Evolutionary conservation across 306 rosid genomes (phyloP), one percentile per base, ranked within the genome.

Genomic region (Clitoria ternatea): DNA sequence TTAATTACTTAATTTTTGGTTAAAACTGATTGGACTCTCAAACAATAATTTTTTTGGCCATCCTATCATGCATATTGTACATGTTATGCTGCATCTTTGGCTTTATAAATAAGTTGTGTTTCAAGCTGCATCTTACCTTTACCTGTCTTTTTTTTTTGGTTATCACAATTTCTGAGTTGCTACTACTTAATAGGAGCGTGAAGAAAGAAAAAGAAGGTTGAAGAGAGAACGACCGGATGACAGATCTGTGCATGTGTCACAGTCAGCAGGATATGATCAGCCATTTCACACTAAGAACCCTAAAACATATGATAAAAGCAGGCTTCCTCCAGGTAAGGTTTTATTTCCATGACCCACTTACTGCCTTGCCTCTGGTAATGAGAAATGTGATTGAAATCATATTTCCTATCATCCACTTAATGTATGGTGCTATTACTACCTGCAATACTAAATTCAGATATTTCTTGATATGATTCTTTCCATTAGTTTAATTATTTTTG

Each of bases 221-320:
- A 91, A 89, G 85, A 84, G 96, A 76, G 97, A 89, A 8, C 95
- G 96, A 35, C 22, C 92, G n/a, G 91, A 91, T 83, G 99, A 95
- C 33, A 87, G 72, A 81, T 84, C 97, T 36, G 59, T 69, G 50
- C 86, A 82, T 75, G 78, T 50, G 49, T 82, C 91, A 68, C 96
- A 86, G 14, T 84, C 89, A 23, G 70, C 83, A 64, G 80, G 82
- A 33, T 79, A 81, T 77, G 99, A 95, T 75, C 85, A 80, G 55
- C 78, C 59, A 5, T 87, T 59, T 81, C 89, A 84, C n/a, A 29
- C 84, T 30, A 95, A 86, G 74, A 62, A 43, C 66, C 77, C 40
- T 12, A 91, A 87, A 70, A 8, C 81, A 64, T 81, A 90, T 74
- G 99, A 91, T 75, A 89, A 60, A 61, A 89, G 73, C 65, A 91